Evolutionary conservation across 83 land plant genomes (phyloP), one percentile per base, ranked within the genome.

Genomic region (Thuja plicata): DNA sequence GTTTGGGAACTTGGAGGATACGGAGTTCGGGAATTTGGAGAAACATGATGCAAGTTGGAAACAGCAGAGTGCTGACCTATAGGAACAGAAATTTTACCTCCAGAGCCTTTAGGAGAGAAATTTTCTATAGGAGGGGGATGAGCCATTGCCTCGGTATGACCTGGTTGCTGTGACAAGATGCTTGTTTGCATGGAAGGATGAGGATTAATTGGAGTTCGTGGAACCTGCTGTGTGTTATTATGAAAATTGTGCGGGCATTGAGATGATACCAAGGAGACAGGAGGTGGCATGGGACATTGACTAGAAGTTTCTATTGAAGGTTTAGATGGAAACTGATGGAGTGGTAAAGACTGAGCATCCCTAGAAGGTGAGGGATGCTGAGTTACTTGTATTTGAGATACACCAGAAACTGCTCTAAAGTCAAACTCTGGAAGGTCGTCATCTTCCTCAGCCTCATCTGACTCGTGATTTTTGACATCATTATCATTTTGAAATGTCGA

Each of bases 361-460:
- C 32, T 83, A 46, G 34, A 46, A 2, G 85, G 54, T n/a, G 85
- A n/a, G 54, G 12, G 85, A 83, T 27, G 48, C 54, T 10, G 85
- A 30, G 32, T 45, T 24, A 46, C 54, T 83, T 12, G 85, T 30
- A 48, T 83, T 86, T 88, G 90, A 35, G 50, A 89, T 43, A 32
- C 24, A 62, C 88, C 88, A 60, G 90, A 88, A 30, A 90, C 89
- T 87, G 70, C 78, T 21, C 78, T 46, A 57, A 92, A 92, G 89
- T 93, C 94, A 91, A 93, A 93, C 86, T 93, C 94, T 46, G 94
- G 94, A 37, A 93, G 91, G 79, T 92, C 94, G 86, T 92, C 94
- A 73, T 91, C 94, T 78, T 88, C 89, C 81, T 86, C 62, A 57
- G 54, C 71, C n/a, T 83, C 38, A 35, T 76, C 85, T 35, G 87